Evolutionary conservation across 1,284 basidiomycete genomes (phyloP), one percentile per base, ranked within the genome.

Genomic region (Malassezia caprae): DNA sequence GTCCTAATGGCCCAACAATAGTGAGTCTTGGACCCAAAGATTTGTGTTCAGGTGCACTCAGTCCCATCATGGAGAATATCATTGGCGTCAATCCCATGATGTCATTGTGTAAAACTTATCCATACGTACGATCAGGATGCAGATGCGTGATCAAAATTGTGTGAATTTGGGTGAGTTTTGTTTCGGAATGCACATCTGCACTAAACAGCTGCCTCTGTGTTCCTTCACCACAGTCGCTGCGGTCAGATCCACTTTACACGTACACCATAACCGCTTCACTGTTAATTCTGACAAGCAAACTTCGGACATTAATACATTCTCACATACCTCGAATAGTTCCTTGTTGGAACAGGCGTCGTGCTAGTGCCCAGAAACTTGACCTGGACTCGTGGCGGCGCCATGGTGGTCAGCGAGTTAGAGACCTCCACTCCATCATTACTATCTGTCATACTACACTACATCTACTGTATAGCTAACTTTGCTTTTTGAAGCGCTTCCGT

Each of bases 71-170:
- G n/a, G 65, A 56, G 52, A 64, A 64, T 45, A 73, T 62, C 41
- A 73, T 52, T 10, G 71, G 69, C 2, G 69, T 65, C 13, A 73
- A 47, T 24, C 71, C 71, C 8, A 70, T 59, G 6, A 69, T 63
- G 41, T 68, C 53, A 56, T 31, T 31, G 27, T 12, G 27, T 37
- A n/a, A 12, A 17, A 27, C 23, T 2, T 26, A 48, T 7, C 10
- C 10, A 17, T 24, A 48, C 53, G 23, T 39, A 57, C 51, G 71
- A 49, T 72, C 71, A 6, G 63, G 63, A 39, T 73, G 71, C 7
- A 73, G 52, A 51, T 73, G 71, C 0, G 71, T 72, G 50, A 73
- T 61, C 41, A 73, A 61, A 37, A 72, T 67, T 10, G 61, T 64
- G n/a, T 51, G 62, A 27, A 73, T 58, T n/a, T 65, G 64, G 3